phyloP scores from a whole-genome alignment of 148 eudicot species.

The Gaultheria prostrata region DNA sequence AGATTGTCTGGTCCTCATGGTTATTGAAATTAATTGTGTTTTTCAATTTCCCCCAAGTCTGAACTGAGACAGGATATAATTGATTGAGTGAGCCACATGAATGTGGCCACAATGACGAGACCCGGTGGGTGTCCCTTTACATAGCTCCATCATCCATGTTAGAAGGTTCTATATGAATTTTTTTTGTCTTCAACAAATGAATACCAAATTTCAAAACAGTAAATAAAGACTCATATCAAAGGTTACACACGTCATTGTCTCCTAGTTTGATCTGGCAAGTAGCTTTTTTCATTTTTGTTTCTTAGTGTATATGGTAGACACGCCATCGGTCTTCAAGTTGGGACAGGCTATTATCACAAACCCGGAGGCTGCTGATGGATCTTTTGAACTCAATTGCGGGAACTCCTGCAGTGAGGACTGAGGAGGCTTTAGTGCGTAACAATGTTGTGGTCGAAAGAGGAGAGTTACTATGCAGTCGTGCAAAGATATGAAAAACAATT shows the following conservation, averaged over 20 bases:
- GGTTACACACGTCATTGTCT: background rate
- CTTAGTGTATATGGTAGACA: background rate
- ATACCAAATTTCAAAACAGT: background rate
- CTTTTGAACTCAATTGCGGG: background rate
- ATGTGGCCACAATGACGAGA: background rate
- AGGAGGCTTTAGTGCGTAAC: background rate
- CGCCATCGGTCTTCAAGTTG: background rate
- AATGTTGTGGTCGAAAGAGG: background rate
- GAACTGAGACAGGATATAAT: background rate
- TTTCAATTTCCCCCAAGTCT: background rate
- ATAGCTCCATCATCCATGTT: background rate
- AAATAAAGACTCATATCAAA: background rate
- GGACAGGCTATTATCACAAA: background rate
- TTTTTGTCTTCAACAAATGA: background rate
- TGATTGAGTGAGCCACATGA: background rate
- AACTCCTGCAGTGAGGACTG: background rate
- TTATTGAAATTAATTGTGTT: background rate
- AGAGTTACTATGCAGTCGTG: background rate
- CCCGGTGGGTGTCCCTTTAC: background rate
- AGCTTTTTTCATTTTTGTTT: background rate
- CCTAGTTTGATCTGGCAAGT: background rate
- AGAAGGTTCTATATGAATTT: background rate
- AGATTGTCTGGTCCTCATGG: background rate
- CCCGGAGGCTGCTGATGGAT: background rate
- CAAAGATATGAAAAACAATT: background rate